Base-by-base conservation (phyloP, 2,329 filamentous ascomycete species). In the Emericellopsis cladophorae region DNA sequence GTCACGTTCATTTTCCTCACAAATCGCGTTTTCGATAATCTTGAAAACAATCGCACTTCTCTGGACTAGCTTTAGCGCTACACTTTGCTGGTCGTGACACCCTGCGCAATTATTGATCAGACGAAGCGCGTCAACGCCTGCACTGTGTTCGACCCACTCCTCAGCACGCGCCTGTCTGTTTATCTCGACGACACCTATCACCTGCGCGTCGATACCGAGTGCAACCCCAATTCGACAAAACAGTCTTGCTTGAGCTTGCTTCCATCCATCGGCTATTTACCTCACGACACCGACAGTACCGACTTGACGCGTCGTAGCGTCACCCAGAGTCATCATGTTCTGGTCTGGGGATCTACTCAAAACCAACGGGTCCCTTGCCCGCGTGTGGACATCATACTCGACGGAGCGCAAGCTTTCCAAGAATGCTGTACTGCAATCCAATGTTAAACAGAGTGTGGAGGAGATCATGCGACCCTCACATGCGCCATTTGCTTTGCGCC, bases 331-430 rank as follows among this genome's bases (percentile, higher is more conserved):
- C 65, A 67, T 57, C 59, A 98, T 98, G 92, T 98, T 98, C 67
- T 96, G 95, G 64, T 95, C 92, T 41, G 88, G 95, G 70, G 88
- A 87, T 42, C 77, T 98, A 44, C 77, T 98, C 54, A 88, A 89
- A 61, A 95, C 95, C 80, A 95, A 87, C 53, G 92, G 92, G 70
- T 90, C 92, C 56, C 67, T 98, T 71, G 92, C 92, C 65, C 86
- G 88, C 58, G 89, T 96, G 67, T 98, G 92, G 92, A 77, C 96
- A 46, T 95, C 92, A 26, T 88, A 92, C 68, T 98, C 96, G 64
- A 74, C 96, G 49, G 92, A 96, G 75, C 88, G 90, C 71, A 98
- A 96, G 68, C 79, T 98, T 45, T 94, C 89, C 51, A 98, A 98
- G 67, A 88, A 87, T 48, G 88, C 95, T 55, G 92, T 96, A 50